Evolutionary conservation across 1,284 basidiomycete genomes (phyloP), one percentile per base, ranked within the genome.

Genomic region (Chalciporus sp.): DNA sequence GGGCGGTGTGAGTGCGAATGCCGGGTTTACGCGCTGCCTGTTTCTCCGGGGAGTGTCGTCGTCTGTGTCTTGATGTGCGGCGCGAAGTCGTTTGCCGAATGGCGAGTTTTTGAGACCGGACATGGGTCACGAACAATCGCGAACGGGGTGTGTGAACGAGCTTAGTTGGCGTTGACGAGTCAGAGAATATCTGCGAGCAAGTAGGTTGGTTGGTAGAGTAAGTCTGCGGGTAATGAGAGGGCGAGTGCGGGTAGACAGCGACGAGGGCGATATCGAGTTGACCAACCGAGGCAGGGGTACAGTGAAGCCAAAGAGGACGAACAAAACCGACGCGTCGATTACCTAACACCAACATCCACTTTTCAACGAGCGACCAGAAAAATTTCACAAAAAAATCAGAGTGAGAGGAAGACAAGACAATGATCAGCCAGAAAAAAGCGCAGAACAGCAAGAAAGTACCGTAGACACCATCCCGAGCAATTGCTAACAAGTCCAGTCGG

Each of bases 21-120:
- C 77, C 23, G 79, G 74, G 51, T 83, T 81, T 42, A 80, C 74
- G 55, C 82, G 76, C 51, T 76, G 79, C 46, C 81, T 75, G 61
- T 73, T 81, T 60, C 81, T 74, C 55, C 77, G 73, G 4, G 79
- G 80, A 23, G 77, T 71, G 52, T 83, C 81, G 56, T 85, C 83
- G 27, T 79, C 75, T 28, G 79, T 66, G 46, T 81, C 79, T 57
- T 74, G 76, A 55, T 86, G 83, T 5, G 84, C 78, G 20, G 85
- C 85, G 49, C 87, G 83, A 23, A 90, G 77, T 31, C 88, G 83
- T 67, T 90, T 90, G 40, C 87, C 88, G 71, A 88, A 90, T 0
- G 85, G 86, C 61, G 88, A 89, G 72, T 90, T 88, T 76, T 86
- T 88, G 71, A 90, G 79, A 52, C 82, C 81, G 55, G 86, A 83